Conservation (phyloP, 1,139 yeast species). For the Suhomyces atakaporum region DNA sequence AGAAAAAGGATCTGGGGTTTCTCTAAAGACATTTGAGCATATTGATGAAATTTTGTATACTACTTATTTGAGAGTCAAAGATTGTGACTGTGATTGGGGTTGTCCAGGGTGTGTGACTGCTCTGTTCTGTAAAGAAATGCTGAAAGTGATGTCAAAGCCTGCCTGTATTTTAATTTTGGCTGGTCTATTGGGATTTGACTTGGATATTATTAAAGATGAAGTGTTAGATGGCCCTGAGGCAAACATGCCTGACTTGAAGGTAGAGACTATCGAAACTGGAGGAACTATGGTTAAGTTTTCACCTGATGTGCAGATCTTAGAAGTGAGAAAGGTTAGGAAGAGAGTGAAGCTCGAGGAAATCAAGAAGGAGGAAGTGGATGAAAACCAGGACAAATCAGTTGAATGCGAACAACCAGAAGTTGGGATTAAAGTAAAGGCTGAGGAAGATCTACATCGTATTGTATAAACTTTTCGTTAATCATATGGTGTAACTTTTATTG, state of each 20-base stretch:
- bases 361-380: constrained; percentile 9
- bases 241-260: constrained; percentile 66
- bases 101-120: constrained; percentile 89
- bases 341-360: constrained; percentile 5
- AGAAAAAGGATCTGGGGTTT: constrained; percentile 72
- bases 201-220: constrained; percentile 33
- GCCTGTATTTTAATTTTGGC: constrained; percentile 78
- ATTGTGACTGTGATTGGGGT: constrained; percentile 82
- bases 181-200: constrained; percentile 47
- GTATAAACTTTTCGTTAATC: too few relatives aligned
- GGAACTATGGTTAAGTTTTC: constrained; percentile 55
- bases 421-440: neutral
- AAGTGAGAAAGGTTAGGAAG: constrained; percentile 31
- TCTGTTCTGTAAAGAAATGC: constrained; percentile 74
- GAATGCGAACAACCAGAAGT: neutral
- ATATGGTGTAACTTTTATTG: too few relatives aligned
- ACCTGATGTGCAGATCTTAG: constrained; percentile 58
- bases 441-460: neutral
- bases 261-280: constrained; percentile 67
- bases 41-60: constrained; percentile 63
- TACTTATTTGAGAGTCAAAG: constrained; percentile 58
- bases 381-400: constrained; percentile 11
- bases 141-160: constrained; percentile 81
- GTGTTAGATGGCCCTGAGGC: constrained; percentile 83
- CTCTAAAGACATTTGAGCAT: constrained; percentile 76